Percentiles rank a stretch among this genome's conserved stretches.
These are phyloP conservation scores for Bathelium albidoporum DNA, from an alignment of 495 filamentous ascomycete species.

Conservation along the genomic window DNA sequence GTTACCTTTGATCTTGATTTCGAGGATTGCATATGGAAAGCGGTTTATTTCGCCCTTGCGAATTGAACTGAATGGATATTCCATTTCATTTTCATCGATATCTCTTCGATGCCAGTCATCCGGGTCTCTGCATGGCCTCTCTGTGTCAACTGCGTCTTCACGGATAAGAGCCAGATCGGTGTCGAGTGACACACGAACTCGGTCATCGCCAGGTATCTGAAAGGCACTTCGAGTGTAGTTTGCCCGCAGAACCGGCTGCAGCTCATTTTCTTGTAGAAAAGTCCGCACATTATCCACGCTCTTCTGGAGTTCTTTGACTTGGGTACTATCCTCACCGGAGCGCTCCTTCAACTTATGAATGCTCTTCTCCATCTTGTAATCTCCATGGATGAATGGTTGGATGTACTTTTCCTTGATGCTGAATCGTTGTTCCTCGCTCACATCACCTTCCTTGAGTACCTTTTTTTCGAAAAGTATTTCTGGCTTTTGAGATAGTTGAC, in stretches of 20 bases:
- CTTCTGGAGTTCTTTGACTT: constrained; percentile 56
- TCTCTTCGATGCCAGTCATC: constrained; percentile 84
- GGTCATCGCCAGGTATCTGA: constrained; percentile 87
- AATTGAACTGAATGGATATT: constrained; percentile 74
- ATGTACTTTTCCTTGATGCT: constrained; percentile 89
- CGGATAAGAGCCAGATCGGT: constrained; percentile 87
- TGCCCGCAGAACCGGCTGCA: constrained; percentile 79
- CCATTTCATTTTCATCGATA: constrained; percentile 72
- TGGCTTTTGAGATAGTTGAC: constrained; percentile 64
- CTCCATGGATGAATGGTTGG: constrained; percentile 72
- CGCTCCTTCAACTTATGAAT: constrained; percentile 70
- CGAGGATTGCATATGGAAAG: constrained; percentile 83
- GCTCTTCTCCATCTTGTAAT: constrained; percentile 87
- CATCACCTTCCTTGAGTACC: constrained; percentile 61
- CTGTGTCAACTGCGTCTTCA: constrained; percentile 74
- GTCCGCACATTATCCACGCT: constrained; percentile 69
- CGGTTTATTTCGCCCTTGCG: constrained; percentile 84
- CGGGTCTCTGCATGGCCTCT: constrained; percentile 79
- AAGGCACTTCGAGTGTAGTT: constrained; percentile 94
- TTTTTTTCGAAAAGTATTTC: constrained; percentile 85
- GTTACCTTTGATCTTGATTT: constrained; percentile 73
- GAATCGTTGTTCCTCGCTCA: constrained; percentile 65
- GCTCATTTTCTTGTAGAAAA: constrained; percentile 64
- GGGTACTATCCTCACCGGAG: constrained; percentile 45
- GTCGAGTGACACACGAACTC: constrained; percentile 84